Conservation (phyloP, 1,139 yeast genomes). For the Debaryomyces udenii region DNA sequence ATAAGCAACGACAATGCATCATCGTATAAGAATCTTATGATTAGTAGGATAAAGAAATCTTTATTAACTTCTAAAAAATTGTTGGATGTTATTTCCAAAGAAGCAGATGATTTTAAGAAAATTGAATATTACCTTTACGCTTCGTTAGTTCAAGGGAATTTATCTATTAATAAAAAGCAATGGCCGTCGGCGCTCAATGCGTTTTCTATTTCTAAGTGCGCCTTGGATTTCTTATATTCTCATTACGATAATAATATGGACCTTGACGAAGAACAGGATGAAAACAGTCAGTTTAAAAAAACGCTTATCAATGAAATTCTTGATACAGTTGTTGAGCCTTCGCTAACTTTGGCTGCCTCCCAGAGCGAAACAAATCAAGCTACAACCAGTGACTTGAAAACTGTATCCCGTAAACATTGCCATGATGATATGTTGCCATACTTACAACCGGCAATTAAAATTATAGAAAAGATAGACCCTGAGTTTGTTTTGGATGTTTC, state of each 20-base stretch:
- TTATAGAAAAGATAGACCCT: constrained; percentile 44
- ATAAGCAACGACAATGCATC: constrained; percentile 49
- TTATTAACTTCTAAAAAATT: constrained; percentile 48
- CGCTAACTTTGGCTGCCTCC: constrained; percentile 59
- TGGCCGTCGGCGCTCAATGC: constrained; percentile 58
- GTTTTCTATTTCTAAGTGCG: constrained; percentile 64
- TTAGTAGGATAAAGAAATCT: constrained; percentile 72
- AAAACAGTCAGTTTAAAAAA: constrained; percentile 32
- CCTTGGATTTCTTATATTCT: constrained; percentile 52
- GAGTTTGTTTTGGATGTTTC: constrained; percentile 43
- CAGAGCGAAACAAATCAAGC: constrained; percentile 33
- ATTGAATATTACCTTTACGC: constrained; percentile 65
- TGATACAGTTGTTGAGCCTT: constrained; percentile 68
- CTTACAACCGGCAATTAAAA: constrained; percentile 37
- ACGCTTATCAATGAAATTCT: constrained; percentile 59
- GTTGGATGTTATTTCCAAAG: constrained; percentile 39
- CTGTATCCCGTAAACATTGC: constrained; percentile 49
- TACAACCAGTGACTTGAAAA: constrained; percentile 46
- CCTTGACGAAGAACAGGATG: constrained; percentile 17
- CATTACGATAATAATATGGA: constrained; percentile 12
- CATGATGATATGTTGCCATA: constrained; percentile 37
- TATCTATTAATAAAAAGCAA: constrained; percentile 57
- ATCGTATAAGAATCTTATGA: constrained; percentile 54
- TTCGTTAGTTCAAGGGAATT: constrained; percentile 62
- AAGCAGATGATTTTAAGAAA: constrained; percentile 33